These are phyloP conservation scores for Globisporangium uncinulatum DNA, from an alignment of 352 stramenopile genomes.

Conservation along the genomic window DNA sequence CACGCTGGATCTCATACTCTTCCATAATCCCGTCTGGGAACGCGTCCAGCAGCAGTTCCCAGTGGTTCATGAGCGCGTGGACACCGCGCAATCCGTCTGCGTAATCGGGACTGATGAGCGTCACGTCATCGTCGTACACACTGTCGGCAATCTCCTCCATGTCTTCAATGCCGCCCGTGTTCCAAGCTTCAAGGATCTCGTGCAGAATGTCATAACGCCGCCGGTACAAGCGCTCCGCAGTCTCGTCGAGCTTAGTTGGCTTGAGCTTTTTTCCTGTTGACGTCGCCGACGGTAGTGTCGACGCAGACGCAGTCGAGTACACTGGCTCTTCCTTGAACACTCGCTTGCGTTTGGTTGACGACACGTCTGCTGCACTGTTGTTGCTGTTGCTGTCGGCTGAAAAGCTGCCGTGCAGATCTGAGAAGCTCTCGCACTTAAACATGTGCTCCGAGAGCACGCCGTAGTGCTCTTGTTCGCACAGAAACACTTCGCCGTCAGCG, in stretches of 20 bases:
- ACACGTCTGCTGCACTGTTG: constrained; percentile 5
- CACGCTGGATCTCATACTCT: constrained; percentile 69
- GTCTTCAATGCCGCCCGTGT: constrained; percentile 76
- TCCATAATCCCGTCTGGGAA: constrained; percentile 83
- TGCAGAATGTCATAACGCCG: constrained; percentile 69
- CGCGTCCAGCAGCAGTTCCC: constrained; percentile 56
- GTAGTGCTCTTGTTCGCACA: constrained; percentile 16
- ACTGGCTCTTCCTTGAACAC: constrained; percentile 10
- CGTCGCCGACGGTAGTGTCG: not conserved
- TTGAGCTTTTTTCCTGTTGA: constrained; percentile 31
- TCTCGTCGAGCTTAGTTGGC: constrained; percentile 25
- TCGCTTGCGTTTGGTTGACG: constrained; percentile 47
- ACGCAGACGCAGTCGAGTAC: too few relatives aligned
- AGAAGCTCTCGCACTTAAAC: constrained; percentile 16
- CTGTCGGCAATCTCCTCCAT: constrained; percentile 75
- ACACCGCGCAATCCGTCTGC: constrained; percentile 56
- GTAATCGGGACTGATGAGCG: constrained; percentile 60
- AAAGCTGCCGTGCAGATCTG: constrained; percentile 9
- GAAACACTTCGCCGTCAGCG: constrained; percentile 13
- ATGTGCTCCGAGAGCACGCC: constrained; percentile 16
- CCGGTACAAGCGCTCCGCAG: constrained; percentile 51
- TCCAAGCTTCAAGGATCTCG: constrained; percentile 73
- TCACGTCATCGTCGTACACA: constrained; percentile 71
- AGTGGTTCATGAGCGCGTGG: constrained; percentile 68
- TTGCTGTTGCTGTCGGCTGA: constrained; percentile 2